Percentiles rank a stretch among this genome's conserved stretches.
Conservation (phyloP, 106 monocot genomes). For the Gastrodia elata region DNA sequence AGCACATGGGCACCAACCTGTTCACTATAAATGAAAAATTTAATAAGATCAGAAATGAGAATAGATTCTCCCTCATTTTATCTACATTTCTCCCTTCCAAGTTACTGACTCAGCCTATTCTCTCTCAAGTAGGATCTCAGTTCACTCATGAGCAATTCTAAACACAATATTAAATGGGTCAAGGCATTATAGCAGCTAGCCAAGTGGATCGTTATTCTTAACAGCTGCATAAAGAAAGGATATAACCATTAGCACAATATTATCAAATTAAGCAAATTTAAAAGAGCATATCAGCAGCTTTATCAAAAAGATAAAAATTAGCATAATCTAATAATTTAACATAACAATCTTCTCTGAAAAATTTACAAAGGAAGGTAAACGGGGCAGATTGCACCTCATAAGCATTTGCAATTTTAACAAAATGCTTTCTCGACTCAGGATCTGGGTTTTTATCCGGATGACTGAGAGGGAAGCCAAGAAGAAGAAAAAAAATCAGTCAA, state of each 20-base stretch:
- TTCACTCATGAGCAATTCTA: no score
- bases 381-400: conserved; percentile 53
- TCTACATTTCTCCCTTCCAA: no score
- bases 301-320: neutral
- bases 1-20: neutral
- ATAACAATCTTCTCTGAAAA: neutral
- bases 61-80: no score
- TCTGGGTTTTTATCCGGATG: conserved; percentile 99
- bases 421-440: conserved; percentile 82
- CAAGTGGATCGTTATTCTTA: neutral
- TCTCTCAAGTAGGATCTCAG: no score
- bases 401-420: conserved; percentile 86
- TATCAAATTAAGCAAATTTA: neutral
- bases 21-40: neutral
- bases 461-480: conserved; percentile 20
- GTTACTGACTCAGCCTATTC: no score
- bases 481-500: neutral
- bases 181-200: conserved; percentile 1
- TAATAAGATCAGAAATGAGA: neutral
- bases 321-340: neutral
- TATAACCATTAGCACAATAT: neutral
- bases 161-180: no score
- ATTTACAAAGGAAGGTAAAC: neutral
- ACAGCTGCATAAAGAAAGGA: neutral
- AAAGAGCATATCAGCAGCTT: neutral